phyloP scores from a whole-genome alignment of 805 yeast genomes.

The Torulaspora franciscae region DNA sequence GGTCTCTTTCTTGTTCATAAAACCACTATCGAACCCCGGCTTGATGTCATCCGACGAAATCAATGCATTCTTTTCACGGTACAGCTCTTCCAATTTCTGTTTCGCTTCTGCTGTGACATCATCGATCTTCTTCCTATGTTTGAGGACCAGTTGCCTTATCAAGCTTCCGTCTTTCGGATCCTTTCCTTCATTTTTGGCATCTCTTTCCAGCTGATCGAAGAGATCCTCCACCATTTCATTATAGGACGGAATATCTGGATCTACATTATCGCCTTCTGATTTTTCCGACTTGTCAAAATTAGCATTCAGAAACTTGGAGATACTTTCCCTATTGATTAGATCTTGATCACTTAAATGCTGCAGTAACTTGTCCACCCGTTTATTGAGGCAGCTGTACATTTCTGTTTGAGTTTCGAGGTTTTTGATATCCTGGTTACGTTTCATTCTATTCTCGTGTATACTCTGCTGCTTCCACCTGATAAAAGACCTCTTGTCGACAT shows the following conservation, averaged over 20 bases:
- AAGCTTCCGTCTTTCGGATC: conserved; percentile 40
- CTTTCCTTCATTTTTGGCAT: conserved; percentile 46
- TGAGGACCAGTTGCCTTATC: conserved; percentile 37
- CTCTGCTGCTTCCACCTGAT: conserved; percentile 96
- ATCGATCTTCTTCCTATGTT: conserved; percentile 68
- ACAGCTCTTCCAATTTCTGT: conserved; percentile 59
- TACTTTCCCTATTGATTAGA: conserved; percentile 27
- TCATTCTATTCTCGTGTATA: conserved; percentile 86
- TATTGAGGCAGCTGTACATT: conserved; percentile 73
- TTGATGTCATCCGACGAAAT: conserved; percentile 88
- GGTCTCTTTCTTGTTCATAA: conserved; percentile 55
- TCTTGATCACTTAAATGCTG: conserved; percentile 38
- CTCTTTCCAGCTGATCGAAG: conserved; percentile 67
- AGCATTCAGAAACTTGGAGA: conserved; percentile 43
- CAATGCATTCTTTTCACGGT: conserved; percentile 64
- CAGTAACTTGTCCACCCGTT: conserved; percentile 64
- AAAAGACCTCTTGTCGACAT: conserved; percentile 89
- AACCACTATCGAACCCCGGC: conserved; percentile 86
- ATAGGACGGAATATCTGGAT: conserved; percentile 56
- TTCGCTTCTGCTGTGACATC: conserved; percentile 59
- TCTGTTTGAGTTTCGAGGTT: conserved; percentile 70
- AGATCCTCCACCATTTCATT: conserved; percentile 92
- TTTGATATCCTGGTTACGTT: conserved; percentile 71
- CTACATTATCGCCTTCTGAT: conserved; percentile 43
- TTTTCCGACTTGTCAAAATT: conserved; percentile 57